A percentile compares a stretch with the other conserved stretches of the same genome.
Evolutionary conservation across 768 basidiomycete genomes (phyloP).

Genomic region (Calocera cornea): DNA sequence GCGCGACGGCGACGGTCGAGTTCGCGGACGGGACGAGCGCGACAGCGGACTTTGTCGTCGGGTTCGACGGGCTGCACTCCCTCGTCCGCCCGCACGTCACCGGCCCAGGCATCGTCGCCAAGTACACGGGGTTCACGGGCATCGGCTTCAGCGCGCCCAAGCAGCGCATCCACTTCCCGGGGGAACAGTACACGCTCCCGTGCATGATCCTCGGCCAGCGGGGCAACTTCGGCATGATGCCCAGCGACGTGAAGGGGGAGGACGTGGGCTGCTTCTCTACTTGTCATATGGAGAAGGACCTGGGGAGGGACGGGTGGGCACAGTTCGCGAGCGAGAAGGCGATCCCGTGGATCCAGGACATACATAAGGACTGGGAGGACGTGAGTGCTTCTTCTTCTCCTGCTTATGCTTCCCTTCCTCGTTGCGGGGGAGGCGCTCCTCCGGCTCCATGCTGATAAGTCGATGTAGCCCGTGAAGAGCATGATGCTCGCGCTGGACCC

Average conservation of each 20-base stretch:
- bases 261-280: neutral
- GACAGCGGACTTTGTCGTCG: neutral
- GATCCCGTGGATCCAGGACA: neutral
- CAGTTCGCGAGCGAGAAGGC: neutral
- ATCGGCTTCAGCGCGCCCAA: neutral
- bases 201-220: neutral
- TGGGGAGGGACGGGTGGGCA: neutral
- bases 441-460: too few relatives aligned
- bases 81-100: neutral
- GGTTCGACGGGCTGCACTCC: constrained; percentile 1
- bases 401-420: neutral
- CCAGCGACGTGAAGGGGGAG: neutral
- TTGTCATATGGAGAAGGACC: neutral
- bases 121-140: neutral
- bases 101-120: neutral
- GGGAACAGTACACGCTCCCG: neutral
- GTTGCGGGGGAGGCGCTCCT: too few relatives aligned
- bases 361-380: neutral
- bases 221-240: neutral
- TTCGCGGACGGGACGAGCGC: neutral
- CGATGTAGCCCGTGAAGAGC: constrained; percentile 1
- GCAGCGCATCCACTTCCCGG: neutral
- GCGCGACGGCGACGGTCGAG: neutral
- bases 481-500: neutral
- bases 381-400: neutral